A percentile compares a stretch with the other conserved stretches of the same genome.
phyloP scores from a whole-genome alignment of 495 filamentous ascomycete species.

The Rhypophila decipiens region DNA sequence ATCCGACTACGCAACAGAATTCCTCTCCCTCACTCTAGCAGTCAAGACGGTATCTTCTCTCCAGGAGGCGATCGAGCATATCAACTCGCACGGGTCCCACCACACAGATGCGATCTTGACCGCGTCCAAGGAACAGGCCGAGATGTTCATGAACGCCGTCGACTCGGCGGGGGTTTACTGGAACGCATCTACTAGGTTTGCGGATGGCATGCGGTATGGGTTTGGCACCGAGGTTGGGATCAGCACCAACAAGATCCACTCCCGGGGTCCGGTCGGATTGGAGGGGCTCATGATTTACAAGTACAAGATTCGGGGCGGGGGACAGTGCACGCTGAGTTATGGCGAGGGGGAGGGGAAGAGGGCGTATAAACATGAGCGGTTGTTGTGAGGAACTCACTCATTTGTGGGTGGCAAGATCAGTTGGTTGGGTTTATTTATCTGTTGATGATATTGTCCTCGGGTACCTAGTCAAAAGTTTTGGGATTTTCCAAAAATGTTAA shows the following conservation, averaged over 20 bases:
- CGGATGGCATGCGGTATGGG: slow-evolving; percentile 93
- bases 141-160: slow-evolving; percentile 72
- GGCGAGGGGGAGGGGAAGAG: slow-evolving; percentile 60
- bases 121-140: slow-evolving; percentile 53
- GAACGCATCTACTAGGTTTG: slow-evolving; percentile 92
- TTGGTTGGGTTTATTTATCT: no score
- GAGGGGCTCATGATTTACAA: slow-evolving; percentile 97
- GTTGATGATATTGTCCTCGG: no score
- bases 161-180: slow-evolving; percentile 94
- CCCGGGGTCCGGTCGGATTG: slow-evolving; percentile 84
- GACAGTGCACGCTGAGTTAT: slow-evolving; percentile 71
- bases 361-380: slow-evolving; percentile 61
- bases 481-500: no score
- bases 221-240: slow-evolving; percentile 98
- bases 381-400: no score
- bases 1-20: slow-evolving; percentile 80
- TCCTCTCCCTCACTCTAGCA: slow-evolving; percentile 77
- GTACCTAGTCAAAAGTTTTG: no score
- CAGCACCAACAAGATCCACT: slow-evolving; percentile 97
- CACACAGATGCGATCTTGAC: slow-evolving; percentile 94
- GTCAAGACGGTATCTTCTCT: slow-evolving; percentile 69
- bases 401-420: no score
- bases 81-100: slow-evolving; percentile 86
- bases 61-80: slow-evolving; percentile 72
- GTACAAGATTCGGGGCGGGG: slow-evolving; percentile 76